Percentiles rank a stretch among this genome's conserved stretches.
Conservation (phyloP, 441 rosid genomes). For the Raphanus hybrid region DNA sequence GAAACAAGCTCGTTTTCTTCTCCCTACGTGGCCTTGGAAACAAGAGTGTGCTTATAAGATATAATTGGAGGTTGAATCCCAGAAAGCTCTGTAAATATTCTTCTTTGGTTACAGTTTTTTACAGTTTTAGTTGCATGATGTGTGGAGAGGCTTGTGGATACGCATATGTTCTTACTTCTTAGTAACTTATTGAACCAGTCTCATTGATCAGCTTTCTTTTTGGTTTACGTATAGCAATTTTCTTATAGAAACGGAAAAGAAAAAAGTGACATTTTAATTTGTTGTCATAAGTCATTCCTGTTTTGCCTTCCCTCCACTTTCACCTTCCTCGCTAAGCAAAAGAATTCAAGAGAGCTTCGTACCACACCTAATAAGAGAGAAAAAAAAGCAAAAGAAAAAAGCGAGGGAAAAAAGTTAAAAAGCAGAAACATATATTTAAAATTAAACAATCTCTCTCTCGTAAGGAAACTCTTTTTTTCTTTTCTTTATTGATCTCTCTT, state of each 20-base stretch:
- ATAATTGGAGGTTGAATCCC: constrained; percentile 19
- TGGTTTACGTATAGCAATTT: background rate
- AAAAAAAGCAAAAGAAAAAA: constrained; percentile 6
- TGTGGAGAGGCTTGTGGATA: constrained; percentile 27
- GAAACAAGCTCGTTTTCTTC: constrained; percentile 18
- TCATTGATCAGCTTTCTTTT: background rate
- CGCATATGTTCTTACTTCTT: constrained; percentile 2
- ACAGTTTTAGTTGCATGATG: constrained; percentile 21
- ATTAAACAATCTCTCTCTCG: constrained; percentile 4
- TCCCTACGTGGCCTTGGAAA: constrained; percentile 19
- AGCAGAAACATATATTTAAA: constrained; percentile 29
- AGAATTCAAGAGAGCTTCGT: constrained; percentile 29
- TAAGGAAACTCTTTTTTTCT: constrained; percentile 37
- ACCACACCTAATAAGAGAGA: background rate
- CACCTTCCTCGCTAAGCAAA: constrained; percentile 50
- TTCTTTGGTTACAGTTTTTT: constrained; percentile 18
- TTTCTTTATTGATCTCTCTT: constrained; percentile 31
- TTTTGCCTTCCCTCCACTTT: constrained; percentile 38
- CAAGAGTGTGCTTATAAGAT: constrained; percentile 31
- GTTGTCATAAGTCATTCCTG: constrained; percentile 4
- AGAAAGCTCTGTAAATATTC: constrained; percentile 34
- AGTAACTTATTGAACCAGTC: background rate
- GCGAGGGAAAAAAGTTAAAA: constrained; percentile 16
- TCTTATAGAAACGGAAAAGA: background rate
- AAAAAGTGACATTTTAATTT: background rate